Base-by-base conservation (phyloP, 164 flowering plant species). In the Vitis vinifera region DNA sequence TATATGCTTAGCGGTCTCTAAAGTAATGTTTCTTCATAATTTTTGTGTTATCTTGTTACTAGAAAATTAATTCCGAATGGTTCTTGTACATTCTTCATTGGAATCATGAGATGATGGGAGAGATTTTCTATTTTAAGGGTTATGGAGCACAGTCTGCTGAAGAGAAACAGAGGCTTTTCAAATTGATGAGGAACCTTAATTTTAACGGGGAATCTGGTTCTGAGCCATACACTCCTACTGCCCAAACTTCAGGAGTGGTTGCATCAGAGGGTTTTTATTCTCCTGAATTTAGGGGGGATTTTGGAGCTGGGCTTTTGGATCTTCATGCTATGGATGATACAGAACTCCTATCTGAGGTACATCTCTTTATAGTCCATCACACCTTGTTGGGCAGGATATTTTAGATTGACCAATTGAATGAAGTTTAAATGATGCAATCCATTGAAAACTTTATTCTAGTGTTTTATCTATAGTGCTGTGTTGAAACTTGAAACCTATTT, bases 321-420 rank as follows among this genome's bases (percentile, higher is more conserved):
- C 91, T 93, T 71, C 97, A 93, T 83, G 90, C 99, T 51, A 91
- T 95, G 93, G 99, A 95, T 84, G 99, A 95, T 62, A 95, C 98
- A 13, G 99, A 93, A 73, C 98, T 91, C 75, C 83, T 95, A 53
- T 86, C 99, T 68, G 99, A 93, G 90, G 98, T 91, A 77, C 62
- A 72, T 16, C 64, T 57, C 59, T 62, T 65, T 58, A 15, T 49
- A 30, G 49, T 59, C 47, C 31, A 23, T 13, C 61, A 62, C 55
- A 55, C 19, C 48, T 70, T 50, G 11, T 15, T 55, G 52, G 13
- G 27, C 15, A 11, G 16, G 49, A 23, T 23, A 23, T 23, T 23
- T 23, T 23, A 23, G 27, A 23, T 23, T 23, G 27, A 23, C 27
- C 27, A 23, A 23, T 23, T 37, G 44, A 37, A 37, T 37, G 44